phyloP scores from a whole-genome alignment of 768 basidiomycete genomes.

The Lentinula lateritia region DNA sequence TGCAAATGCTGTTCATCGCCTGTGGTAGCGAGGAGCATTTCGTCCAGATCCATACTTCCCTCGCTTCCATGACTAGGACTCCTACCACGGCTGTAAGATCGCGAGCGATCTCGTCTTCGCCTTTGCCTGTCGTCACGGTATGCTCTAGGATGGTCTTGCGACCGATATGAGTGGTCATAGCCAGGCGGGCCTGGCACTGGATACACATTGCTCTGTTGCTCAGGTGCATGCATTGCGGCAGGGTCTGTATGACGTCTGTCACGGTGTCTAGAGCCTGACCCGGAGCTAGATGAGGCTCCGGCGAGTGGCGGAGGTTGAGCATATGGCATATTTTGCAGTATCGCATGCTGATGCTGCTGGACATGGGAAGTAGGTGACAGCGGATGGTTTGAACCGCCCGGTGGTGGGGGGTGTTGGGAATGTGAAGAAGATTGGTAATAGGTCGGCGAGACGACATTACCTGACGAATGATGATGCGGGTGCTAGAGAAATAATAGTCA shows the following conservation, averaged over 20 bases:
- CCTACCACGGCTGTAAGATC: conserved; percentile 1
- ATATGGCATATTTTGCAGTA: neutral
- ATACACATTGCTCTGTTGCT: neutral
- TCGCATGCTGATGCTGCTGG: neutral
- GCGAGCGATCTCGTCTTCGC: neutral
- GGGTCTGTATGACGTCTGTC: neutral
- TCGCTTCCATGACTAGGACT: conserved; percentile 2
- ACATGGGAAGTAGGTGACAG: neutral
- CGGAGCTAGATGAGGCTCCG: neutral
- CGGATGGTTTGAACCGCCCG: neutral
- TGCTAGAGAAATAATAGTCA: neutral
- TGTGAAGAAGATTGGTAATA: conserved; percentile 8
- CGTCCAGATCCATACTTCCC: conserved; percentile 1
- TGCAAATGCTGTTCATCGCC: neutral
- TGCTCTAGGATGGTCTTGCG: neutral
- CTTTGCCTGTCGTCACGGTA: neutral
- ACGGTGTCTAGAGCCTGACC: neutral
- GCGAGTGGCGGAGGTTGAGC: neutral
- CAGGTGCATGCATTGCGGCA: conserved; percentile 1
- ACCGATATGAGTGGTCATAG: neutral
- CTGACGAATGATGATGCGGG: conserved; percentile 1
- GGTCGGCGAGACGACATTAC: neutral
- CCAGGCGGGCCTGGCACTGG: neutral
- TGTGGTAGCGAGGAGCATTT: neutral
- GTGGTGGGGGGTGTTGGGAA: neutral